Percentiles rank a stretch among this genome's conserved stretches.
Evolutionary conservation across 2,329 filamentous ascomycete genomes (phyloP).

Genomic region (Chrysoporthe austroafricana): DNA sequence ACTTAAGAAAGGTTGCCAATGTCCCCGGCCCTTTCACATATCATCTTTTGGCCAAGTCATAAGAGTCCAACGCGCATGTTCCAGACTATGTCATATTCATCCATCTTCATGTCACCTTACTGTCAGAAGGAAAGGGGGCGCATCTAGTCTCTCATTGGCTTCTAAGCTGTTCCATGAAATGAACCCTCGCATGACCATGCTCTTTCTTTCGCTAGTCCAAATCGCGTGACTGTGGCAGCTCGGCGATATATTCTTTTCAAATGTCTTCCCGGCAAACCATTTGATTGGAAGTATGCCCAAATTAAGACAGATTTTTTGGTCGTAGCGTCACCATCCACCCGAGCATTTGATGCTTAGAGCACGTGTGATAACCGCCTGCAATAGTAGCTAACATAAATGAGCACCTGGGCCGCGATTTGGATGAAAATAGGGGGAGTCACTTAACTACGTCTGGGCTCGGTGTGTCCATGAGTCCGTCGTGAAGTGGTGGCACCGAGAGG

Average conservation of each 20-base stretch:
- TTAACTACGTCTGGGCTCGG: background rate
- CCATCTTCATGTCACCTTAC: background rate
- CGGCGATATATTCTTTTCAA: background rate
- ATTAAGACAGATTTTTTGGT: background rate
- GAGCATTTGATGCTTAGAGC: background rate
- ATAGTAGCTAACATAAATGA: background rate
- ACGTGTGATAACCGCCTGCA: slow-evolving; percentile 4
- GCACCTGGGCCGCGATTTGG: background rate
- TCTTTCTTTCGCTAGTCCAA: background rate
- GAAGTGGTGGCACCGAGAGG: background rate
- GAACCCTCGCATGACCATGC: background rate
- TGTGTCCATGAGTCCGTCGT: background rate
- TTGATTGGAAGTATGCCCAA: background rate
- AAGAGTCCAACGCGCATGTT: background rate
- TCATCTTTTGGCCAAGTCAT: background rate
- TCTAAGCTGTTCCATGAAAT: background rate
- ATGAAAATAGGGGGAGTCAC: background rate
- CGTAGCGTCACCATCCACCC: background rate
- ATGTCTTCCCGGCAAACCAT: background rate
- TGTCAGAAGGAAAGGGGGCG: background rate
- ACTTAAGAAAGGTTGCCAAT: background rate
- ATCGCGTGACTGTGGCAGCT: background rate
- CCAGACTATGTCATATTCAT: background rate
- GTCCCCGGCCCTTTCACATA: background rate
- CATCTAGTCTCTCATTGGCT: background rate